Conservation (phyloP, 2,329 filamentous ascomycete genomes). For the Colletotrichum cuscutae region DNA sequence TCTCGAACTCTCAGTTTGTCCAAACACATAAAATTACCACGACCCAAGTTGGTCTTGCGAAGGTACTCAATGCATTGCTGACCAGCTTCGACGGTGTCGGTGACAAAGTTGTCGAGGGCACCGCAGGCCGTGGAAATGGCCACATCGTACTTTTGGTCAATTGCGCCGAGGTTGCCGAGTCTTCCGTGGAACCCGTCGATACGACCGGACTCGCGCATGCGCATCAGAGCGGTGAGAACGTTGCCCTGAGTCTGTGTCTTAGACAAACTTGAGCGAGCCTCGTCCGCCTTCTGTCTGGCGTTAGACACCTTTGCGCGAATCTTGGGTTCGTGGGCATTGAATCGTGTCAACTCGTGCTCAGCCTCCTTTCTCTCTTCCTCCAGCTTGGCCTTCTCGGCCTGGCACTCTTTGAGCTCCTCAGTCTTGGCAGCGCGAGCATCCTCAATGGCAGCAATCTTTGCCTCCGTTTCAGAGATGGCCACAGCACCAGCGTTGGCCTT, state of each 20-base stretch:
- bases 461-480: constrained; percentile 83
- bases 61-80: constrained; percentile 99
- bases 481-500: constrained; percentile 88
- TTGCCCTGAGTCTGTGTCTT: constrained; percentile 93
- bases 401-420: constrained; percentile 79
- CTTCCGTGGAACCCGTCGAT: constrained; percentile 98
- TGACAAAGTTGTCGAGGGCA: constrained; percentile 93
- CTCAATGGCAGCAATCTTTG: constrained; percentile 80
- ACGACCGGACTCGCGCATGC: constrained; percentile 93
- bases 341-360: constrained; percentile 76
- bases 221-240: constrained; percentile 90
- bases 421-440: constrained; percentile 77
- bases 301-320: constrained; percentile 87
- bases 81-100: constrained; percentile 93
- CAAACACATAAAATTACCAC: constrained; percentile 96
- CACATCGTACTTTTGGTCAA: constrained; percentile 93
- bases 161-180: constrained; percentile 91
- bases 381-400: constrained; percentile 76
- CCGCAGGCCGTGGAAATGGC: constrained; percentile 98
- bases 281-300: constrained; percentile 93
- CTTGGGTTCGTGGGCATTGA: constrained; percentile 82
- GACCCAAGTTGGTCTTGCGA: constrained; percentile 94
- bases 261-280: constrained; percentile 89
- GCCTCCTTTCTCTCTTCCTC: constrained; percentile 80
- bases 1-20: constrained; percentile 86